A percentile compares a stretch with the other conserved stretches of the same genome.
These are phyloP conservation scores for Botrytis hyacinthi DNA, from an alignment of 2,329 filamentous ascomycete genomes.

Conservation along the genomic window DNA sequence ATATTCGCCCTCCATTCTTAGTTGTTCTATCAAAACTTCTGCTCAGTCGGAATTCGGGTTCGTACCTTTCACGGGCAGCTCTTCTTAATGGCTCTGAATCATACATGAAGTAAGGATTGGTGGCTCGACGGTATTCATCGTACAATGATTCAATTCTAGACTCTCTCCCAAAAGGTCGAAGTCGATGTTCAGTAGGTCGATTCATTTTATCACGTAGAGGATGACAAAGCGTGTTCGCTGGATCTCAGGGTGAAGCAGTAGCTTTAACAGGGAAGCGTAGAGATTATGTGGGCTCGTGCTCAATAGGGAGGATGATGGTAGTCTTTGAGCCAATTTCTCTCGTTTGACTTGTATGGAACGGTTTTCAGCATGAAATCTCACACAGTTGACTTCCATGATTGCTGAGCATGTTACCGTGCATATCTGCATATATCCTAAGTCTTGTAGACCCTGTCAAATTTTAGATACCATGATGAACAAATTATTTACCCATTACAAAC, in stretches of 20 bases:
- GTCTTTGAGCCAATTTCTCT: slow-evolving; percentile 5
- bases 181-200: slow-evolving; percentile 13
- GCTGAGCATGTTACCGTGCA: not conserved
- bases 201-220: slow-evolving; percentile 1
- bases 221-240: not conserved
- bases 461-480: not conserved
- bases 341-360: not conserved
- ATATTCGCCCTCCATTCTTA: not conserved
- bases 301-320: not conserved
- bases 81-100: not conserved
- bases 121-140: slow-evolving; percentile 1
- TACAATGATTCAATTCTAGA: slow-evolving; percentile 12
- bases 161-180: slow-evolving; percentile 13
- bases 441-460: not conserved
- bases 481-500: not conserved
- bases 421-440: not conserved
- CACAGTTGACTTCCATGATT: slow-evolving; percentile 11
- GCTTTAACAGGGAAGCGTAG: not conserved
- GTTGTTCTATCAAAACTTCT: not conserved
- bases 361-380: not conserved
- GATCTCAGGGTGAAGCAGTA: not conserved
- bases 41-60: not conserved
- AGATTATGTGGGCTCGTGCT: not conserved
- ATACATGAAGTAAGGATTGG: not conserved
- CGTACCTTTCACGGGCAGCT: not conserved